A percentile compares a stretch with the other conserved stretches of the same genome.
Conservation (phyloP, 1,284 basidiomycete species). For the Boletus smithii region DNA sequence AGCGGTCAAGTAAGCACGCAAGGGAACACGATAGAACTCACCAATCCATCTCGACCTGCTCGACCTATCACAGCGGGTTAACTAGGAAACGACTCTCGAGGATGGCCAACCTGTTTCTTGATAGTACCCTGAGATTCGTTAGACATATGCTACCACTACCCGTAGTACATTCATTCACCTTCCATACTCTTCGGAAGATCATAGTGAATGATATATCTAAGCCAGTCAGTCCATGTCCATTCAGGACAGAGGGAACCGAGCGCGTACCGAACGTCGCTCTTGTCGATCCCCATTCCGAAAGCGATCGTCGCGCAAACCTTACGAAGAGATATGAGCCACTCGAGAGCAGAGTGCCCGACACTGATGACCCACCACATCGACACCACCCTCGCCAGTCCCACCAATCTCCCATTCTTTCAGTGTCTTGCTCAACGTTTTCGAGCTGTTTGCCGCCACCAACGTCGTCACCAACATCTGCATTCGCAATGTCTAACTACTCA, state of each 20-base stretch:
- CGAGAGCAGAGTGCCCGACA: neutral
- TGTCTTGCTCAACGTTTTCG: slow-evolving; percentile 54
- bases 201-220: slow-evolving; percentile 71
- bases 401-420: slow-evolving; percentile 62
- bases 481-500: slow-evolving; percentile 28
- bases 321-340: slow-evolving; percentile 25
- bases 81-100: neutral
- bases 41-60: slow-evolving; percentile 80
- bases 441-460: slow-evolving; percentile 33
- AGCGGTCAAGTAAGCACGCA: neutral
- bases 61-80: slow-evolving; percentile 45
- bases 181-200: slow-evolving; percentile 83
- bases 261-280: slow-evolving; percentile 69
- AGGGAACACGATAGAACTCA: slow-evolving; percentile 36
- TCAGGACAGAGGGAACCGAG: slow-evolving; percentile 2
- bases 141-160: neutral
- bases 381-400: slow-evolving; percentile 45
- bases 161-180: slow-evolving; percentile 43
- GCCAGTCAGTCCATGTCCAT: slow-evolving; percentile 1
- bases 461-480: neutral
- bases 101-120: slow-evolving; percentile 72
- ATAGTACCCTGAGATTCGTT: slow-evolving; percentile 63
- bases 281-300: slow-evolving; percentile 89
- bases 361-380: slow-evolving; percentile 55
- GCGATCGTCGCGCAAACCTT: slow-evolving; percentile 67